phyloP scores from a whole-genome alignment of 768 basidiomycete genomes.

The Boletus rubroflammeus region DNA sequence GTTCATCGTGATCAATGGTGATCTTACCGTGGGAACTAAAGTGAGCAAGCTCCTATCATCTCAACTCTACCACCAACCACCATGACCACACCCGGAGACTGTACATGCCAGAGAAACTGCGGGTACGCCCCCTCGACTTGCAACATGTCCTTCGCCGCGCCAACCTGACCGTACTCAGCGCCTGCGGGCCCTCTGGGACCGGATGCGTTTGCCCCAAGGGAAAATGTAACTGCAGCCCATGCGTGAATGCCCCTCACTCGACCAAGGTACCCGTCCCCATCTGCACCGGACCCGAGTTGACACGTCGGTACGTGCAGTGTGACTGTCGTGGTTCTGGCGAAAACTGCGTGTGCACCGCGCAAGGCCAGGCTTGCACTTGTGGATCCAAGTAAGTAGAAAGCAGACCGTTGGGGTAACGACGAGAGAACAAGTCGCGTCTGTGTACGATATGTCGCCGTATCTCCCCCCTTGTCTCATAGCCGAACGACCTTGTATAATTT shows the following conservation, averaged over 20 bases:
- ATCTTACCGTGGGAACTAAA: neutral
- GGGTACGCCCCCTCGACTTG: constrained; percentile 18
- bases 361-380: constrained; percentile 15
- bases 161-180: constrained; percentile 13
- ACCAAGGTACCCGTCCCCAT: constrained; percentile 10
- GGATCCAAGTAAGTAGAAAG: constrained; percentile 21
- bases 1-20: constrained; percentile 57
- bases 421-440: constrained; percentile 8
- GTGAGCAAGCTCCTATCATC: neutral
- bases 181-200: constrained; percentile 31
- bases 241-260: constrained; percentile 29
- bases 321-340: constrained; percentile 19
- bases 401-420: neutral
- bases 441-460: constrained; percentile 3
- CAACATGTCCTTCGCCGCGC: no score
- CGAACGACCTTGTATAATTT: constrained; percentile 9
- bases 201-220: constrained; percentile 31
- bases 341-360: constrained; percentile 17
- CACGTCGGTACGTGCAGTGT: constrained; percentile 9
- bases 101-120: constrained; percentile 31
- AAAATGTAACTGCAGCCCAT: constrained; percentile 29
- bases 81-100: constrained; percentile 22
- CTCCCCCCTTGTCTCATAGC: neutral
- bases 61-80: neutral
- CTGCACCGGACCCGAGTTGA: neutral